phyloP scores from a whole-genome alignment of 345 rosid species.

The Chamaenerion angustifolium region DNA sequence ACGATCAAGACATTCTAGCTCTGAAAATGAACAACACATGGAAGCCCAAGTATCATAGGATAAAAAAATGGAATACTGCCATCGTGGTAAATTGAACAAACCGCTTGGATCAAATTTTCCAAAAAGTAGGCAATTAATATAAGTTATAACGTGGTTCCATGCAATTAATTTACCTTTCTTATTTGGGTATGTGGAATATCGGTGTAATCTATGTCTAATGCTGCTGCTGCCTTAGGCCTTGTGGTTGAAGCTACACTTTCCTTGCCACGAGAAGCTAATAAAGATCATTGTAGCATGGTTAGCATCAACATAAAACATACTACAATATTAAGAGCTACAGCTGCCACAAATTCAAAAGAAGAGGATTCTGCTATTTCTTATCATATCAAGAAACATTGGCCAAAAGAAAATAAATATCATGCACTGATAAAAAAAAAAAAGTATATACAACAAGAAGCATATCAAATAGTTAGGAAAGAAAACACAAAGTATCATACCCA shows the following conservation, averaged over 20 bases:
- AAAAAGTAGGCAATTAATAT: neutral
- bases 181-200: constrained; percentile 91
- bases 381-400: neutral
- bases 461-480: too few relatives aligned
- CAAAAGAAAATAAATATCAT: too few relatives aligned
- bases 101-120: too few relatives aligned
- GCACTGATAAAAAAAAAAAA: too few relatives aligned
- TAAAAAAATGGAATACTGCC: too few relatives aligned
- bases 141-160: too few relatives aligned
- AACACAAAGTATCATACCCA: constrained; percentile 37
- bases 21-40: too few relatives aligned
- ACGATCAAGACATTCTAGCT: too few relatives aligned
- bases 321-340: constrained; percentile 1
- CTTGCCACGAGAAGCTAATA: constrained; percentile 56
- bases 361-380: neutral
- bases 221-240: constrained; percentile 26
- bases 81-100: too few relatives aligned
- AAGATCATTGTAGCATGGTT: neutral
- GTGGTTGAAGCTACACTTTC: constrained; percentile 45
- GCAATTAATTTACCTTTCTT: constrained; percentile 47
- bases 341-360: neutral
- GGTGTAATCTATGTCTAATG: constrained; percentile 57
- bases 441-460: too few relatives aligned
- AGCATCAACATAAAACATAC: neutral
- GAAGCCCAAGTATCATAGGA: too few relatives aligned